Evolutionary conservation across 352 stramenopile genomes (phyloP).

Genomic region (Pythium dissotocum): DNA sequence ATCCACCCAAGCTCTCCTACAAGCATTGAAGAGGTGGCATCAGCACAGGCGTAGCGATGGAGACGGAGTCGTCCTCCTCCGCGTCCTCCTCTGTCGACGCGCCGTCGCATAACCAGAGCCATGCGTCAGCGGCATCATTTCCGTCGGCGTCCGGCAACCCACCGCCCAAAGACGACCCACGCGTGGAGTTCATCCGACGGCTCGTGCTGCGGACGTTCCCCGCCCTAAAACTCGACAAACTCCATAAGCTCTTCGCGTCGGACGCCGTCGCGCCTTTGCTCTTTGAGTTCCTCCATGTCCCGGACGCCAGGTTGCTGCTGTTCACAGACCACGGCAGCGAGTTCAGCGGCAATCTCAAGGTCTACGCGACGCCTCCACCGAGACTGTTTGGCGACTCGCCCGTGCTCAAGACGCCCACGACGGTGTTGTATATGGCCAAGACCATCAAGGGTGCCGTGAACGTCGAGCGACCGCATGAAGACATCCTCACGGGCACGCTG

Average conservation of each 20-base stretch:
- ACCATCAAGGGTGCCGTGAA: conserved; percentile 64
- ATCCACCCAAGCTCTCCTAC: neutral
- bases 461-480: conserved; percentile 57
- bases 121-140: conserved; percentile 13
- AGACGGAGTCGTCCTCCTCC: conserved; percentile 9
- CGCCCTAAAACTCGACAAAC: conserved; percentile 51
- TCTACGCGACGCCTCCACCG: conserved; percentile 62
- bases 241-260: conserved; percentile 63
- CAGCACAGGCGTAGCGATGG: conserved; percentile 11
- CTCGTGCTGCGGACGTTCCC: conserved; percentile 71
- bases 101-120: conserved; percentile 12
- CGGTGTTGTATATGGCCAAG: conserved; percentile 80
- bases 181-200: conserved; percentile 65
- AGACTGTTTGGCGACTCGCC: conserved; percentile 42
- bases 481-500: conserved; percentile 75
- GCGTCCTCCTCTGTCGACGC: neutral
- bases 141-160: conserved; percentile 10
- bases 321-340: conserved; percentile 74
- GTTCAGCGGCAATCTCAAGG: conserved; percentile 46
- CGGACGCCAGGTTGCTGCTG: conserved; percentile 58
- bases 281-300: conserved; percentile 76
- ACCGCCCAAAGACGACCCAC: conserved; percentile 52
- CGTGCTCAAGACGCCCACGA: conserved; percentile 35
- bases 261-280: conserved; percentile 56
- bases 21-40: neutral